Evolutionary conservation across 495 filamentous ascomycete genomes (phyloP).

Genomic region (Tuber aestivum): DNA sequence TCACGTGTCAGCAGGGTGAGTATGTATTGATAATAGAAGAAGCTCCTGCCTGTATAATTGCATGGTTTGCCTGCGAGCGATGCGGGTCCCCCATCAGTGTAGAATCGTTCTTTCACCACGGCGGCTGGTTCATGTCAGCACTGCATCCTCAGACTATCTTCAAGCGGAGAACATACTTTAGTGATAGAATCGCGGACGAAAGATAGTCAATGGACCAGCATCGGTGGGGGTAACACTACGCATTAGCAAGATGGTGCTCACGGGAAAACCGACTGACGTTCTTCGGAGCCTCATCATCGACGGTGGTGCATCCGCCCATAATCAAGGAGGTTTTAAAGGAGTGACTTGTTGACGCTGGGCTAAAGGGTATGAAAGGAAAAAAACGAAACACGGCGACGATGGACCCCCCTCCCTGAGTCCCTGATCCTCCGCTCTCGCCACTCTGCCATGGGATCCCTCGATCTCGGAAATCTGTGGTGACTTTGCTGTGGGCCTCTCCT

Average conservation of each 20-base stretch:
- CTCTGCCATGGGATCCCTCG: background rate
- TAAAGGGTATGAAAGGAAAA: background rate
- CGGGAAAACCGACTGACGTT: constrained; percentile 8
- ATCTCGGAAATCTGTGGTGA: background rate
- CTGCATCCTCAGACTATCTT: background rate
- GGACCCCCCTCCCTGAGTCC: too few species aligned
- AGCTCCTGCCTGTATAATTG: constrained; percentile 47
- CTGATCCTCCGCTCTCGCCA: background rate
- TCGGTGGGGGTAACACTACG: constrained; percentile 9
- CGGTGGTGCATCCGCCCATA: constrained; percentile 7
- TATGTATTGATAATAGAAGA: background rate
- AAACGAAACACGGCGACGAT: background rate
- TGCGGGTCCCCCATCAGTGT: constrained; percentile 53
- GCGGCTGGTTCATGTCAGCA: constrained; percentile 37
- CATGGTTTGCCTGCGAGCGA: constrained; percentile 48
- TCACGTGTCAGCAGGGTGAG: background rate
- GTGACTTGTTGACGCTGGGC: background rate
- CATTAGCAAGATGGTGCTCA: constrained; percentile 3
- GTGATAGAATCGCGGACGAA: constrained; percentile 25
- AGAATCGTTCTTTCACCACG: constrained; percentile 50
- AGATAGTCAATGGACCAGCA: constrained; percentile 9
- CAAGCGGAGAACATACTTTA: constrained; percentile 12
- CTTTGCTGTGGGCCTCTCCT: background rate
- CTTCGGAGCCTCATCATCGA: constrained; percentile 16
- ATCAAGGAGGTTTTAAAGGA: background rate